Base-by-base conservation (phyloP, 176 grass and related monocot species). In the Puya raimondii region DNA sequence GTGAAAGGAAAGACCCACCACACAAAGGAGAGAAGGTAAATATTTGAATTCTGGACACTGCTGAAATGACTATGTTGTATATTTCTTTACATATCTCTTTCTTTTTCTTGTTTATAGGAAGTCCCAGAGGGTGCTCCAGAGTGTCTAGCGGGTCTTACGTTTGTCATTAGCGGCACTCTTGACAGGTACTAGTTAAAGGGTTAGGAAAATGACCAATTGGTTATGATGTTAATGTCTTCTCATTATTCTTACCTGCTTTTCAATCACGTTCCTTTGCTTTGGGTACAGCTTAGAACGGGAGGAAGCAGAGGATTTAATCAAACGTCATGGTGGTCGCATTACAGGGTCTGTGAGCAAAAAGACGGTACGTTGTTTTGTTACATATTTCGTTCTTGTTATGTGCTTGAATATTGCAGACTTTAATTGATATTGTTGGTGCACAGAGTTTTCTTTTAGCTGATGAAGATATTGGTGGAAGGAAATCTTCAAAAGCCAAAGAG, bases 11-110 rank as follows among this genome's bases (percentile, higher is more conserved):
- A 78, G 95, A 99, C 63, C 95, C 95, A 23, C 95, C 95, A 61
- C 95, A 93, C 77, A 94, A 94, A 86, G 90, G 95, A 71, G 95
- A 99, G 79, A 99, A 99, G 87, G 95, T 94, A 82, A 26, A 59
- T 64, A 67, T 22, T 70, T 80, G 50, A 66, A 69, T 48, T 77
- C 47, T 56, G 65, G 2, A 61, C 47, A 47, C 11, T 66, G 64
- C 25, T 70, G 63, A 18, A 51, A 17, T 23, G 21, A 58, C 63
- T 21, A 23, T 72, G 33, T 42, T 79, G 50, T 64, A 25, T 51
- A 8, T 51, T 47, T 79, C n/a, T 63, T 20, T 7, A 33, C n/a
- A 29, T 47, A 4, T 76, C 20, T 49, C 22, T 65, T 79, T 9
- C 26, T 65, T 71, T 72, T 23, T 50, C 12, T 5, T 49, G 18